These are phyloP conservation scores for Elongisporangium prolatum DNA, from an alignment of 352 stramenopile species.

Conservation along the genomic window DNA sequence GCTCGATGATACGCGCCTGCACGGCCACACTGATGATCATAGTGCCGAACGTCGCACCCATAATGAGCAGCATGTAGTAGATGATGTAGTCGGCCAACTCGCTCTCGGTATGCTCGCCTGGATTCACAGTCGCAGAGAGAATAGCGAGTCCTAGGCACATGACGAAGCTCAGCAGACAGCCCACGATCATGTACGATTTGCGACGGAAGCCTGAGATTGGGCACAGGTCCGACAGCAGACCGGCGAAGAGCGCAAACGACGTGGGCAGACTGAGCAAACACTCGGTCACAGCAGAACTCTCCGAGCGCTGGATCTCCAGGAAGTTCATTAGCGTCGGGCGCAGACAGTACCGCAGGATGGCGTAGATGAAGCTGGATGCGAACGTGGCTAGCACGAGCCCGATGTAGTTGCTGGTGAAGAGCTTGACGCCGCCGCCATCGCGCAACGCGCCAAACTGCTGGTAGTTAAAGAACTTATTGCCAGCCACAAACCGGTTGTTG, in stretches of 20 bases:
- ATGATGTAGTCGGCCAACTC: constrained; percentile 31
- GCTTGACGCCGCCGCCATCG: constrained; percentile 49
- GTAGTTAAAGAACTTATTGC: constrained; percentile 72
- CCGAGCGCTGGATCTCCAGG: constrained; percentile 40
- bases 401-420: constrained; percentile 53
- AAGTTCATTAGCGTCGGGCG: constrained; percentile 66
- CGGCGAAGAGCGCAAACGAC: constrained; percentile 82
- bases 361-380: constrained; percentile 53
- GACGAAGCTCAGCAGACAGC: constrained; percentile 47
- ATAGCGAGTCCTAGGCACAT: constrained; percentile 50
- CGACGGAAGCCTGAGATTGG: constrained; percentile 83
- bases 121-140: constrained; percentile 38
- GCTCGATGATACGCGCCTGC: constrained; percentile 76
- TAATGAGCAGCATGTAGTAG: constrained; percentile 63
- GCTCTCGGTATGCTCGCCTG: constrained; percentile 19
- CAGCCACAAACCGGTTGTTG: constrained; percentile 47
- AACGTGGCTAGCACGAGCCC: constrained; percentile 55
- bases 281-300: constrained; percentile 56
- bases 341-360: constrained; percentile 61
- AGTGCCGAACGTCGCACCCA: constrained; percentile 72
- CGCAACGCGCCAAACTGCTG: constrained; percentile 61
- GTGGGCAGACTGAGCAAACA: constrained; percentile 84
- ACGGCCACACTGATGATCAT: constrained; percentile 83
- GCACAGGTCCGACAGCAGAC: constrained; percentile 82
- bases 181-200: constrained; percentile 90